phyloP scores from a whole-genome alignment of 257 asterid species.

The Solanum chiquidenum region DNA sequence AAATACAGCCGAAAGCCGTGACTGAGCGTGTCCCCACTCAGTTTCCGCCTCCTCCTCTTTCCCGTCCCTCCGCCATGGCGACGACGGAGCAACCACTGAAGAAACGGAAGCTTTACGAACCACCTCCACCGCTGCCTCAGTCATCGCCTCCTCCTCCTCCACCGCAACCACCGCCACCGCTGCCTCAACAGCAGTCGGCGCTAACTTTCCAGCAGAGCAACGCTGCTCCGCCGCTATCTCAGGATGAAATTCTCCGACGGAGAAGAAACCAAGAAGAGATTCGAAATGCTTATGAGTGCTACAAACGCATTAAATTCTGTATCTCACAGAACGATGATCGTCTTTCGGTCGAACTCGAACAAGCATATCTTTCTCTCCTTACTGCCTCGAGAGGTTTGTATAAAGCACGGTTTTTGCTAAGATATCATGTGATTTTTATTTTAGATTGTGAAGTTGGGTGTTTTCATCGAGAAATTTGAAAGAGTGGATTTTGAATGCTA shows the following conservation, averaged over 20 bases:
- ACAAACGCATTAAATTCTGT: slow-evolving; percentile 50
- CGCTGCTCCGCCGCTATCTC: slow-evolving; percentile 25
- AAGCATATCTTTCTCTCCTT: slow-evolving; percentile 67
- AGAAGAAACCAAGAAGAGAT: slow-evolving; percentile 77
- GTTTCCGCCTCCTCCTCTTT: neutral
- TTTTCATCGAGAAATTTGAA: neutral
- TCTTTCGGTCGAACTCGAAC: slow-evolving; percentile 41
- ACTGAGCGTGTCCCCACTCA: neutral
- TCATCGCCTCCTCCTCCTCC: slow-evolving; percentile 29
- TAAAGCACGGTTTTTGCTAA: neutral
- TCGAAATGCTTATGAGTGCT: slow-evolving; percentile 54
- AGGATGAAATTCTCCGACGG: slow-evolving; percentile 54
- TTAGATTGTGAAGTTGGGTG: neutral
- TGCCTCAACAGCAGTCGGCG: slow-evolving; percentile 19
- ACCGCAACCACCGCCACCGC: slow-evolving; percentile 29
- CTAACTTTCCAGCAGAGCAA: neutral
- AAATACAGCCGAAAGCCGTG: neutral
- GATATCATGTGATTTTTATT: neutral
- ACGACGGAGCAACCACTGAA: slow-evolving; percentile 46
- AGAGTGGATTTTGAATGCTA: neutral
- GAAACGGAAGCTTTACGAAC: slow-evolving; percentile 37
- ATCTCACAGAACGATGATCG: slow-evolving; percentile 34
- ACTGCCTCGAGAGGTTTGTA: slow-evolving; percentile 65
- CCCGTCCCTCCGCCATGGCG: slow-evolving; percentile 15
- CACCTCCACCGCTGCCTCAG: slow-evolving; percentile 28